Percentiles rank a stretch among this genome's conserved stretches.
Evolutionary conservation across 1,284 basidiomycete genomes (phyloP).

Genomic region (Leccinum griseonigrum): DNA sequence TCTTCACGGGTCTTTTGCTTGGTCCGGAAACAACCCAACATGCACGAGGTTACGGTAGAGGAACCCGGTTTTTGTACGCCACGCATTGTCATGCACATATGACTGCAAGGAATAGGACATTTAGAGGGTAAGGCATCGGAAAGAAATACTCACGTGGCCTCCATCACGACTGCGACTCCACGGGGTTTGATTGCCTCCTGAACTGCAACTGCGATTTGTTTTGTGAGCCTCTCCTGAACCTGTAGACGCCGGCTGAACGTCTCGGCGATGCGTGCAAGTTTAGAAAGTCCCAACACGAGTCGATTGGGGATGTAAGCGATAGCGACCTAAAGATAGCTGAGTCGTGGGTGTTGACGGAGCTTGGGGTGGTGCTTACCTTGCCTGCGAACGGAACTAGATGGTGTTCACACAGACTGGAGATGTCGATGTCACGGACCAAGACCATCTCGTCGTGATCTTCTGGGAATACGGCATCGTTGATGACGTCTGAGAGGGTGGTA

Average conservation of each 20-base stretch:
- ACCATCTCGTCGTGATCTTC: slow-evolving; percentile 99
- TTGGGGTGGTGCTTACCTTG: slow-evolving; percentile 62
- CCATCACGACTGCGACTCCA: slow-evolving; percentile 99
- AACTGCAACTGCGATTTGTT: slow-evolving; percentile 95
- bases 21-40: slow-evolving; percentile 97
- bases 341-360: slow-evolving; percentile 16
- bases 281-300: slow-evolving; percentile 94
- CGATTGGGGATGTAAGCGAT: slow-evolving; percentile 96
- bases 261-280: slow-evolving; percentile 96
- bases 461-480: slow-evolving; percentile 97
- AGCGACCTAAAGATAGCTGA: slow-evolving; percentile 47
- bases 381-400: slow-evolving; percentile 99
- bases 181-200: slow-evolving; percentile 97
- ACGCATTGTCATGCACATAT: slow-evolving; percentile 99
- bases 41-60: slow-evolving; percentile 96
- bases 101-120: slow-evolving; percentile 49
- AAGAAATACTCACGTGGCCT: slow-evolving; percentile 76
- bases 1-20: slow-evolving; percentile 98
- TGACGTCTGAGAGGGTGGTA: slow-evolving; percentile 69
- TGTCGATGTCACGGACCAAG: slow-evolving; percentile 95
- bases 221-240: slow-evolving; percentile 97
- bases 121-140: slow-evolving; percentile 11
- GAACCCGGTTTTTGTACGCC: slow-evolving; percentile 99
- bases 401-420: slow-evolving; percentile 97
- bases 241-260: slow-evolving; percentile 95